A percentile compares a stretch with the other conserved stretches of the same genome.
phyloP scores from a whole-genome alignment of 2,329 filamentous ascomycete genomes.

The Sordariomycetes sp. region DNA sequence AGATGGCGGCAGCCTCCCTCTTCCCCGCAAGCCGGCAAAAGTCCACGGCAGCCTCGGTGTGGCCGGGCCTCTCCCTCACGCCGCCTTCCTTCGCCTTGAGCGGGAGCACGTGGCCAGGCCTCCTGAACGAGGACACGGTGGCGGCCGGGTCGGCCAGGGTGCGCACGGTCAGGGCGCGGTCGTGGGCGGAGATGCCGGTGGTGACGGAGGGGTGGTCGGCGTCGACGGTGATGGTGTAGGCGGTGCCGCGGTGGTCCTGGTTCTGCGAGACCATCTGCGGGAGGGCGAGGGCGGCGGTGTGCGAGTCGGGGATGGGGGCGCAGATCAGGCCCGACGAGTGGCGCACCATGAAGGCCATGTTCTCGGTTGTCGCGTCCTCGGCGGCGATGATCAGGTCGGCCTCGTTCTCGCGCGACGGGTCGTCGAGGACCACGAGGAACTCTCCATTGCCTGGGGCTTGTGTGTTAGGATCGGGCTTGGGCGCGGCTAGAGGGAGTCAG shows the following conservation, averaged over 20 bases:
- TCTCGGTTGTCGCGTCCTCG: conserved; percentile 68
- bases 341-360: conserved; percentile 94
- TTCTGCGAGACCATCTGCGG: conserved; percentile 74
- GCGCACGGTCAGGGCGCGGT: conserved; percentile 73
- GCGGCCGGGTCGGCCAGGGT: conserved; percentile 59
- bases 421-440: conserved; percentile 94
- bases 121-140: conserved; percentile 53
- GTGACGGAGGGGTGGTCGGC: conserved; percentile 60
- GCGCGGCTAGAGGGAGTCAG: neutral
- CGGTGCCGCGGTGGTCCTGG: conserved; percentile 81
- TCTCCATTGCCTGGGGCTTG: conserved; percentile 56
- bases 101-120: conserved; percentile 86
- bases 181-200: conserved; percentile 84
- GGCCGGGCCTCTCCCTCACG: conserved; percentile 67
- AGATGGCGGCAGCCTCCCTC: conserved; percentile 68
- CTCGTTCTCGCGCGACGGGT: conserved; percentile 89
- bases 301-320: conserved; percentile 63
- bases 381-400: conserved; percentile 96
- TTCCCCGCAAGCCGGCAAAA: conserved; percentile 80
- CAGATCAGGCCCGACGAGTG: conserved; percentile 87
- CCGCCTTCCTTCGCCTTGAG: conserved; percentile 70
- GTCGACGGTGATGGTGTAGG: conserved; percentile 88
- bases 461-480: neutral
- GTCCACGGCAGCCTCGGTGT: conserved; percentile 91
- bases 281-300: conserved; percentile 61